Conservation (phyloP, 2,329 filamentous ascomycete species). For the Cladosporium sp. region DNA sequence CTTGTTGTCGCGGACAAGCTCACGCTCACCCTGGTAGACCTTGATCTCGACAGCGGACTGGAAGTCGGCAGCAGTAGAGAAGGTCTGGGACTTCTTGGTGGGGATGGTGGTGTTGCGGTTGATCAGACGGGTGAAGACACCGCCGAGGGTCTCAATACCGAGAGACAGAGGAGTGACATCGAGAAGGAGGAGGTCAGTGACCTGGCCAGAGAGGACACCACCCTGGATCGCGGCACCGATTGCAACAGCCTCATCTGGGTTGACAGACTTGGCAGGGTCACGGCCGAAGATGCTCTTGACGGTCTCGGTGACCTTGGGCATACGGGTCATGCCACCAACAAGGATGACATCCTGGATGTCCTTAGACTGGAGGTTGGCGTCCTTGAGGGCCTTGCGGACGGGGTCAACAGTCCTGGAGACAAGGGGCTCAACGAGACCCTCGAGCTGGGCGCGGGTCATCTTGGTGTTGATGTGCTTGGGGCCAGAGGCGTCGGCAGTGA, state of each 20-base stretch:
- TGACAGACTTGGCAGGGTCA: constrained; percentile 96
- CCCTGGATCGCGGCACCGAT: constrained; percentile 97
- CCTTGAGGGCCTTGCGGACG: constrained; percentile 95
- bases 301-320: constrained; percentile 96
- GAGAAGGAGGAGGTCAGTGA: constrained; percentile 91
- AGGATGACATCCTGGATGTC: constrained; percentile 98
- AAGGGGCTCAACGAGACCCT: constrained; percentile 87
- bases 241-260: constrained; percentile 96
- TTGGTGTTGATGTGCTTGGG: constrained; percentile 98
- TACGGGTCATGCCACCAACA: constrained; percentile 98
- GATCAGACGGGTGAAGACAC: constrained; percentile 97
- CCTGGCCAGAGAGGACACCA: constrained; percentile 93
- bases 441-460: constrained; percentile 88
- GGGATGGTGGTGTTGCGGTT: constrained; percentile 99
- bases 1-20: constrained; percentile 98
- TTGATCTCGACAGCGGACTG: constrained; percentile 99
- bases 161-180: constrained; percentile 95
- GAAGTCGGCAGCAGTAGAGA: constrained; percentile 97
- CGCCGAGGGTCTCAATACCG: constrained; percentile 96
- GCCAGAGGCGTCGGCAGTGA: constrained; percentile 91
- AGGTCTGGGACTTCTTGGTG: constrained; percentile 98
- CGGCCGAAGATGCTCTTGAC: constrained; percentile 97
- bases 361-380: constrained; percentile 85
- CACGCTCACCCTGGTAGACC: constrained; percentile 99
- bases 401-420: constrained; percentile 86